Evolutionary conservation across 306 rosid genomes (phyloP), one percentile per base, ranked within the genome.

Genomic region (Ormosia semicastrata): DNA sequence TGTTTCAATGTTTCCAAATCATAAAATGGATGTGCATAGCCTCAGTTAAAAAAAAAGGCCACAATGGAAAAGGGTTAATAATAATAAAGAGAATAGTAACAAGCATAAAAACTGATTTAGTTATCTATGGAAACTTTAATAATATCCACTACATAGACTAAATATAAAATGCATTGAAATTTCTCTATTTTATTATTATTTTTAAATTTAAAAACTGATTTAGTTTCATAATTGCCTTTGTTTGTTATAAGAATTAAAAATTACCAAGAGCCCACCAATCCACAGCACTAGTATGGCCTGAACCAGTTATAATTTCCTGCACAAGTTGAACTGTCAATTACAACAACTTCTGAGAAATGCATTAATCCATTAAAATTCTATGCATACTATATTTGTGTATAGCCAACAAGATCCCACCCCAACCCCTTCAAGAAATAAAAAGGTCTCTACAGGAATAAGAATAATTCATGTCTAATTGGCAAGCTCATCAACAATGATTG

Each of bases 261-360:
- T 69, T 91, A 95, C 99, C 99, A 65, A 95, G 90, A 81, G 99
- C 98, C 99, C 99, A 95, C 99, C 99, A 95, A 85, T 95, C 99
- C 75, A 95, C 99, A 30, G 97, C 99, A 88, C 99, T 93, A 14
- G 92, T 88, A 86, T 95, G 99, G 46, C 99, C 98, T 52, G 94
- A 92, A 82, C 98, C 99, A 60, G 91, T 87, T 70, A 95, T 92
- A 83, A 93, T 95, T 93, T 95, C 99, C 99, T 95, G 92, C 82
- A 89, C 56, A 80, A 83, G 12, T 59, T 39, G 67, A 78, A 46
- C 50, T 56, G 33, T 81, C 76, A 81, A 44, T 68, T 18, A 59
- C 66, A 67, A 77, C 49, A 78, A 63, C 80, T 10, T 43, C n/a
- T 67, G n/a, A 66, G 60, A 68, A 77, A 66, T 47, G 33, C 18